Conservation (phyloP, 805 yeast genomes). For the Wickerhamiella azymoides region DNA sequence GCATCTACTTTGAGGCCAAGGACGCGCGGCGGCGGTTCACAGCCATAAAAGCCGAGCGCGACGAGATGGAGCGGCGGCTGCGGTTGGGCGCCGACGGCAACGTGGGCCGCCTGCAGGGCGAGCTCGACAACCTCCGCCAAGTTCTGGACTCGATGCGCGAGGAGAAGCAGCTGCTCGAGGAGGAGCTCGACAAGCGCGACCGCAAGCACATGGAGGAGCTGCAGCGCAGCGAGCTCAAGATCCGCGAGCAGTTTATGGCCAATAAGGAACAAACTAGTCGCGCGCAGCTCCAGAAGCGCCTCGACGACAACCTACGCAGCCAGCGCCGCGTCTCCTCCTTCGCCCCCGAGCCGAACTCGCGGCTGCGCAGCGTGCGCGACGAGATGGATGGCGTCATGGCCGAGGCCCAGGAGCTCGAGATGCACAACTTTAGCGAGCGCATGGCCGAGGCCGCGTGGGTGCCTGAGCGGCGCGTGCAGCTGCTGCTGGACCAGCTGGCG, state of each 20-base stretch:
- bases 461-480: slow-evolving; percentile 8
- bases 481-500: slow-evolving; percentile 8
- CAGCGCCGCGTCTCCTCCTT: slow-evolving; percentile 20
- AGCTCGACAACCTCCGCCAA: slow-evolving; percentile 48
- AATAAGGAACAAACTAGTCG: slow-evolving; percentile 32
- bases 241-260: slow-evolving; percentile 47
- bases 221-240: slow-evolving; percentile 37
- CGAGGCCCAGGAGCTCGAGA: slow-evolving; percentile 76
- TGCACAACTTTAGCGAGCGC: slow-evolving; percentile 21
- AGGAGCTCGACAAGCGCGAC: slow-evolving; percentile 50
- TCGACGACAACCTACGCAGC: slow-evolving; percentile 22
- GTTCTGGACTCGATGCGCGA: slow-evolving; percentile 47
- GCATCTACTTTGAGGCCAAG: slow-evolving; percentile 48
- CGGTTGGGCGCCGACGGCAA: slow-evolving; percentile 67
- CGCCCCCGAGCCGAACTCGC: slow-evolving; percentile 52
- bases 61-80: slow-evolving; percentile 50
- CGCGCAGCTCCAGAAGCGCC: slow-evolving; percentile 17
- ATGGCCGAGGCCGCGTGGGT: not conserved
- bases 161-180: slow-evolving; percentile 43
- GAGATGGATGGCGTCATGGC: slow-evolving; percentile 74
- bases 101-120: slow-evolving; percentile 44
- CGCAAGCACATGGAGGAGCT: slow-evolving; percentile 24
- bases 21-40: slow-evolving; percentile 40
- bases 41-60: slow-evolving; percentile 43
- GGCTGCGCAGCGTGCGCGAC: slow-evolving; percentile 60